phyloP scores from a whole-genome alignment of 495 filamentous ascomycete species.

The Hypoxylon crocopeplum region DNA sequence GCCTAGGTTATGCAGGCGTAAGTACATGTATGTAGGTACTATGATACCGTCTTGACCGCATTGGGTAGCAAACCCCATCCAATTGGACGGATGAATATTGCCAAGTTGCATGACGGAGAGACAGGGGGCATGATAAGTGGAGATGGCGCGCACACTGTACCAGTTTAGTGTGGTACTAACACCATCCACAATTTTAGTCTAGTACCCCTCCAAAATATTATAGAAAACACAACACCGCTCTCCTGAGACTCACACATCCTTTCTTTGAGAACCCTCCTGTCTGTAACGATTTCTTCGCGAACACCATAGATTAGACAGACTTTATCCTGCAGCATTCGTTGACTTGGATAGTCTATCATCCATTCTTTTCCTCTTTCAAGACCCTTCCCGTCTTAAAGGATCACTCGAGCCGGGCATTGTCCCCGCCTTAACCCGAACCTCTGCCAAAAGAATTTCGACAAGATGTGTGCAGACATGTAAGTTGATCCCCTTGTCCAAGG shows the following conservation, averaged over 20 bases:
- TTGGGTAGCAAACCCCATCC: conserved; percentile 21
- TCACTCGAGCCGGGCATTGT: conserved; percentile 9
- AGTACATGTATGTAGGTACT: background rate
- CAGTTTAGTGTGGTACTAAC: conserved; percentile 29
- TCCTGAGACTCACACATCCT: conserved; percentile 7
- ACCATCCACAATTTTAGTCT: conserved; percentile 37
- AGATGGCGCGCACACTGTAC: conserved; percentile 16
- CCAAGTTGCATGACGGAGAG: conserved; percentile 40
- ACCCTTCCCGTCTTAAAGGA: conserved; percentile 4
- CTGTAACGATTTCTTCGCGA: conserved; percentile 23
- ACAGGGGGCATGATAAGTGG: conserved; percentile 30
- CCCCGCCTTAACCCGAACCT: conserved; percentile 24
- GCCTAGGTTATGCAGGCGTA: too few relatives aligned
- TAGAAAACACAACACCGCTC: conserved; percentile 36
- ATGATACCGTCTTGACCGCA: conserved; percentile 24
- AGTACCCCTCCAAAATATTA: conserved; percentile 40
- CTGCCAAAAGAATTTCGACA: conserved; percentile 21
- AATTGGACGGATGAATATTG: conserved; percentile 38
- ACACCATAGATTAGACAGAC: conserved; percentile 34
- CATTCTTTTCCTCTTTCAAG: conserved; percentile 28
- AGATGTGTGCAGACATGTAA: conserved; percentile 46
- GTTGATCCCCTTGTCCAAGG: conserved; percentile 11
- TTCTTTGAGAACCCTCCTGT: conserved; percentile 19
- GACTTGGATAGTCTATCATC: conserved; percentile 38
- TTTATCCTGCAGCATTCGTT: conserved; percentile 34